Percentiles rank a stretch among this genome's conserved stretches.
Evolutionary conservation across 306 rosid species (phyloP).

Genomic region (Lathyrus aphaca): DNA sequence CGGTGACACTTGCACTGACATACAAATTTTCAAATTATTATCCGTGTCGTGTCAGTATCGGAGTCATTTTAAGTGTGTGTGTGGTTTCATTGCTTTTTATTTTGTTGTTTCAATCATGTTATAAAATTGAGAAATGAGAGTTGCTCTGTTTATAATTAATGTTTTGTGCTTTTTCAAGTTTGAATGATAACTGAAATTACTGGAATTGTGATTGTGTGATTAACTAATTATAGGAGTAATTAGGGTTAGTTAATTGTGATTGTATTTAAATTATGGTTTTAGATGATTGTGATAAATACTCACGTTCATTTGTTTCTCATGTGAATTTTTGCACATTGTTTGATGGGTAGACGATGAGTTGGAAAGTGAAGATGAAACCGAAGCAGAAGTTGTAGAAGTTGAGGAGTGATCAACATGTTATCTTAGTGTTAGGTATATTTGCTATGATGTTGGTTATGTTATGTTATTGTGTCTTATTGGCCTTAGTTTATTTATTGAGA

Average conservation of each 20-base stretch:
- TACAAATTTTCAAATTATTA: too few relatives aligned
- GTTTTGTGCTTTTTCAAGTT: not conserved
- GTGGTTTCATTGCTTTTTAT: not conserved
- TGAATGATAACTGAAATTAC: not conserved
- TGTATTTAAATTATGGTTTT: not conserved
- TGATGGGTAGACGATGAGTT: not conserved
- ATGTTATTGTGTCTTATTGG: not conserved
- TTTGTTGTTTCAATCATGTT: not conserved
- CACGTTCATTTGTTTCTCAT: not conserved
- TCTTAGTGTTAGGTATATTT: not conserved
- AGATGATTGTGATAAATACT: not conserved
- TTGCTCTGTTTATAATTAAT: not conserved
- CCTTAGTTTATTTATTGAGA: not conserved
- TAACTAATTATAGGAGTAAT: too few relatives aligned
- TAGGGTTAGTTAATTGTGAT: too few relatives aligned
- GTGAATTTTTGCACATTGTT: not conserved
- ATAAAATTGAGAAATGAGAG: not conserved
- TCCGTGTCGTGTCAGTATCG: too few relatives aligned
- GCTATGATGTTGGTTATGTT: not conserved
- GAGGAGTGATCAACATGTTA: not conserved
- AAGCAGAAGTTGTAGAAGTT: not conserved
- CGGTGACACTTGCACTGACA: too few relatives aligned
- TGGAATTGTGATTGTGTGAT: not conserved
- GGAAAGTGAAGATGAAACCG: not conserved
- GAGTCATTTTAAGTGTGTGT: too few relatives aligned